These are phyloP conservation scores for Pseudocercospora musae DNA, from an alignment of 2,329 filamentous ascomycete species.

Conservation along the genomic window DNA sequence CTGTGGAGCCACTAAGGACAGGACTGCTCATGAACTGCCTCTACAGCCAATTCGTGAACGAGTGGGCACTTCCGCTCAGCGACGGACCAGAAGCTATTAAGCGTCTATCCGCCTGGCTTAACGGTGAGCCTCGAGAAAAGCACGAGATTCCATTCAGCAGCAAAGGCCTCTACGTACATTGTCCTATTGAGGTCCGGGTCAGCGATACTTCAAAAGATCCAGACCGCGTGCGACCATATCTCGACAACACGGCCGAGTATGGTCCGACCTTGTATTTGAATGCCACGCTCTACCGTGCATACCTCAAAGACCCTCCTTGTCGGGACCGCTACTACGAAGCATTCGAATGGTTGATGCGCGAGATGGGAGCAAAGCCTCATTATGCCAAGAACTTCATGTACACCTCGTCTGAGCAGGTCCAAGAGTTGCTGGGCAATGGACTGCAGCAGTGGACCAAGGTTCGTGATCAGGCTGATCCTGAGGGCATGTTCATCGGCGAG, in stretches of 20 bases:
- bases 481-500: constrained; percentile 84
- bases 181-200: constrained; percentile 88
- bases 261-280: constrained; percentile 84
- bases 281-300: constrained; percentile 82
- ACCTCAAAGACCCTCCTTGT: constrained; percentile 73
- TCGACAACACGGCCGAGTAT: constrained; percentile 68
- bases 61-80: constrained; percentile 87
- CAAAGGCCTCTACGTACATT: constrained; percentile 78
- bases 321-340: constrained; percentile 76
- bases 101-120: constrained; percentile 82
- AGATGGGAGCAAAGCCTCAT: constrained; percentile 76
- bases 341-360: constrained; percentile 87
- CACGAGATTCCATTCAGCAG: constrained; percentile 72
- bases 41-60: constrained; percentile 97
- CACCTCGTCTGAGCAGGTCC: constrained; percentile 58
- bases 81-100: constrained; percentile 83
- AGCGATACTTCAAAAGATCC: constrained; percentile 60
- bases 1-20: constrained; percentile 72
- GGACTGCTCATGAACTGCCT: constrained; percentile 95
- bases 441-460: constrained; percentile 66
- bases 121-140: constrained; percentile 66
- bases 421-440: constrained; percentile 65
- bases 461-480: constrained; percentile 68
- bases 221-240: constrained; percentile 54
- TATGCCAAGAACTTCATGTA: constrained; percentile 89